Evolutionary conservation across 1,139 yeast species (phyloP).

Genomic region (Kurtzmaniella quercitrusa): DNA sequence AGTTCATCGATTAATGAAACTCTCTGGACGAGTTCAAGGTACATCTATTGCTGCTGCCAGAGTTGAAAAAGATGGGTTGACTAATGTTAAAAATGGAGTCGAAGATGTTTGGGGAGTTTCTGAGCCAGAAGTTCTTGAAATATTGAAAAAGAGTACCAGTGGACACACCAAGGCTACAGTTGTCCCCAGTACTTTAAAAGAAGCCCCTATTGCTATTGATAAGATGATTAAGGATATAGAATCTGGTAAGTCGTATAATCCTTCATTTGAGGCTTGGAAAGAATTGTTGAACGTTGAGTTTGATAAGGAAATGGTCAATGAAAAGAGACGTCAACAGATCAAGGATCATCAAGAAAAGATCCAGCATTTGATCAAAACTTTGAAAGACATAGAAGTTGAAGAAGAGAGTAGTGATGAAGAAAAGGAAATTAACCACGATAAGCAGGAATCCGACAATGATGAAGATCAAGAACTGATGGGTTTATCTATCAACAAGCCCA

Average conservation of each 20-base stretch:
- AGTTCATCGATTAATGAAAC: constrained; percentile 62
- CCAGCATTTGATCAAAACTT: constrained; percentile 56
- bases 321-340: constrained; percentile 56
- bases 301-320: constrained; percentile 60
- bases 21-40: constrained; percentile 71
- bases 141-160: constrained; percentile 38
- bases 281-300: constrained; percentile 64
- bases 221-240: constrained; percentile 42
- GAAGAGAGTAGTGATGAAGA: constrained; percentile 43
- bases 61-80: constrained; percentile 60
- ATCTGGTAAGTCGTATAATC: constrained; percentile 92
- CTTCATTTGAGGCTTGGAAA: constrained; percentile 83
- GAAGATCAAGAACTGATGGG: constrained; percentile 17
- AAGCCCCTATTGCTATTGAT: constrained; percentile 48
- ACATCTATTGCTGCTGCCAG: constrained; percentile 49
- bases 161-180: constrained; percentile 48
- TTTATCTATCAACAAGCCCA: constrained; percentile 72
- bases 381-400: constrained; percentile 50
- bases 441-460: constrained; percentile 20
- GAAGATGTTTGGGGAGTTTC: constrained; percentile 68
- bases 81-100: constrained; percentile 32
- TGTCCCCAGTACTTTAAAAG: constrained; percentile 54
- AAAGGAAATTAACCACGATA: constrained; percentile 30
- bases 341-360: constrained; percentile 62
- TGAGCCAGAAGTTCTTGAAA: constrained; percentile 29